These are phyloP conservation scores for Fraxinus sp. DNA, from an alignment of 305 asterid species.

Conservation along the genomic window DNA sequence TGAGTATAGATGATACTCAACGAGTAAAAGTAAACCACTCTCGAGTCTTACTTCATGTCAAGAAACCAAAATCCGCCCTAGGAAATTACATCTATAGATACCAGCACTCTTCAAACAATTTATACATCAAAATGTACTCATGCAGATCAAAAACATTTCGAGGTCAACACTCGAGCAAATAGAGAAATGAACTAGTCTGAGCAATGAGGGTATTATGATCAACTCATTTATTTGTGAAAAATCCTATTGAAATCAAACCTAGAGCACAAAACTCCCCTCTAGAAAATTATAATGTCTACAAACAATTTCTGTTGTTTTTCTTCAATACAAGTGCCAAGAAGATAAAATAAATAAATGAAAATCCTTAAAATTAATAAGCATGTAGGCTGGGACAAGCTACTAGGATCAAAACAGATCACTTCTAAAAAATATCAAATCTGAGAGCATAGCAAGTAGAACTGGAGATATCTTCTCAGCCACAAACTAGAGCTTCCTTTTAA, in stretches of 20 bases:
- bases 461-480: background rate
- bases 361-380: background rate
- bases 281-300: background rate
- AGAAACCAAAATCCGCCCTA: background rate
- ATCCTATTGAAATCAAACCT: background rate
- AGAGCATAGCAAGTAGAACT: background rate
- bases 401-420: background rate
- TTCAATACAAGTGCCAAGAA: background rate
- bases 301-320: background rate
- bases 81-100: background rate
- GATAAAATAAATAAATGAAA: background rate
- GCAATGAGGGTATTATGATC: background rate
- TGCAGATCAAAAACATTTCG: background rate
- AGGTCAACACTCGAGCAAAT: background rate
- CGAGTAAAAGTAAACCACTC: background rate
- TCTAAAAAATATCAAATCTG: background rate
- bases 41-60: background rate
- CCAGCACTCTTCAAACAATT: background rate
- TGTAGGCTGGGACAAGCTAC: background rate
- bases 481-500: conserved; percentile 6
- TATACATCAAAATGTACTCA: background rate
- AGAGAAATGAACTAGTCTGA: background rate
- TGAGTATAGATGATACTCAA: background rate
- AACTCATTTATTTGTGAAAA: background rate
- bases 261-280: background rate